Conservation (phyloP, 208 protist species). For the Lotmaria passim region DNA sequence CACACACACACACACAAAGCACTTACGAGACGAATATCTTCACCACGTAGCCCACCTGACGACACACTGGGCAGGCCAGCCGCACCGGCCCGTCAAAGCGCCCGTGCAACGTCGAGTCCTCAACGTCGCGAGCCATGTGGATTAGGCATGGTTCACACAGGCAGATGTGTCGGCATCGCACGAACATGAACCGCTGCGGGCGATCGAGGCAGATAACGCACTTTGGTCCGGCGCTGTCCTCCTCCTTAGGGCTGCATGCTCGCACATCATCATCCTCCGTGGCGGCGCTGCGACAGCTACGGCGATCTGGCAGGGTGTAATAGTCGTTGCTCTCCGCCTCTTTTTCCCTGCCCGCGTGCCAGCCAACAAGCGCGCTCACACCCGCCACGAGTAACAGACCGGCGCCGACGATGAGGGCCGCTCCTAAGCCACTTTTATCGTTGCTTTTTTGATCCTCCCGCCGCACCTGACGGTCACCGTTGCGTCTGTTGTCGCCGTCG, state of each 20-base stretch:
- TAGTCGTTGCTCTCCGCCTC: background rate
- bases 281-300: background rate
- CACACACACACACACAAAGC: no score
- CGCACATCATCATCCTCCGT: background rate
- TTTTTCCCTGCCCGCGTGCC: background rate
- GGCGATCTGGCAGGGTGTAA: conserved; percentile 1
- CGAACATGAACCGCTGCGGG: conserved; percentile 27
- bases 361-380: background rate
- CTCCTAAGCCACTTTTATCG: background rate
- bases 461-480: no score
- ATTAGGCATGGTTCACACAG: conserved; percentile 37
- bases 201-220: conserved; percentile 26
- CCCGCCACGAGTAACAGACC: background rate
- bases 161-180: conserved; percentile 33
- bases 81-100: conserved; percentile 17
- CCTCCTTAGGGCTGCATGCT: background rate
- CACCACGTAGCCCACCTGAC: conserved; percentile 21
- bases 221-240: background rate
- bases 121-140: background rate
- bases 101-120: background rate
- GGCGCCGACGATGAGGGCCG: background rate
- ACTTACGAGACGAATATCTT: conserved; percentile 14
- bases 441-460: background rate
- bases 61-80: conserved; percentile 31
- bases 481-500: background rate